Evolutionary conservation across 2,329 filamentous ascomycete genomes (phyloP).

Genomic region (Teratosphaeria gauchensis): DNA sequence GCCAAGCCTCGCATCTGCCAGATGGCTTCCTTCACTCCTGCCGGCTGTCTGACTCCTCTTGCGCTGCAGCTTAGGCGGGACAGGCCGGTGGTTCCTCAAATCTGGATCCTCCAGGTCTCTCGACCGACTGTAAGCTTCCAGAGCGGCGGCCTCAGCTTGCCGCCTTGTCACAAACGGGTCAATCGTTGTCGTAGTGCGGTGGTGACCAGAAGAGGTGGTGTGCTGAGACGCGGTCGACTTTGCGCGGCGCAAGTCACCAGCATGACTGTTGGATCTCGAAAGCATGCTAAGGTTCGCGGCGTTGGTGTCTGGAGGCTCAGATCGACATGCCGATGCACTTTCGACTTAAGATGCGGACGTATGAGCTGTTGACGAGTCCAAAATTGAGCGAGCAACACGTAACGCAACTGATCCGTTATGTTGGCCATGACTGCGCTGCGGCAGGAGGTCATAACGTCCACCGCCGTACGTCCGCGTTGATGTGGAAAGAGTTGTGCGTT

Average conservation of each 20-base stretch:
- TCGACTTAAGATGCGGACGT: not conserved
- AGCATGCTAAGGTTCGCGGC: slow-evolving; percentile 18
- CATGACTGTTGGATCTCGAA: slow-evolving; percentile 23
- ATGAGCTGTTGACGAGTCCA: not conserved
- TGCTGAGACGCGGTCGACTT: slow-evolving; percentile 27
- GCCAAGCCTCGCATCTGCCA: slow-evolving; percentile 21
- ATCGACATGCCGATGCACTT: not conserved
- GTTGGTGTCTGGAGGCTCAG: not conserved
- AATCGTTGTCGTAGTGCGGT: slow-evolving; percentile 10
- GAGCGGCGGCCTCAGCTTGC: slow-evolving; percentile 54
- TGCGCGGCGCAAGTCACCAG: slow-evolving; percentile 20
- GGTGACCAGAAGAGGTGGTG: slow-evolving; percentile 26
- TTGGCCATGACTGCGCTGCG: not conserved
- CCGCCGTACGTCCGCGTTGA: not conserved
- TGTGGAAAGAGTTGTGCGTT: not conserved
- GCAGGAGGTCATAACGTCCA: not conserved
- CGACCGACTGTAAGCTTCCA: slow-evolving; percentile 50
- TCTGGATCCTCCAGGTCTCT: slow-evolving; percentile 29
- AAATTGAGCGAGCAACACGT: not conserved
- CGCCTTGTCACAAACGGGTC: slow-evolving; percentile 42
- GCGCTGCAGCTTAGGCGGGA: slow-evolving; percentile 9
- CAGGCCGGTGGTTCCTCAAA: slow-evolving; percentile 1
- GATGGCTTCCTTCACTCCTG: slow-evolving; percentile 25
- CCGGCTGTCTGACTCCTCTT: slow-evolving; percentile 17
- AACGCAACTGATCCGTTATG: not conserved